Evolutionary conservation across 1,284 basidiomycete species (phyloP).

Genomic region (Meira nashicola): DNA sequence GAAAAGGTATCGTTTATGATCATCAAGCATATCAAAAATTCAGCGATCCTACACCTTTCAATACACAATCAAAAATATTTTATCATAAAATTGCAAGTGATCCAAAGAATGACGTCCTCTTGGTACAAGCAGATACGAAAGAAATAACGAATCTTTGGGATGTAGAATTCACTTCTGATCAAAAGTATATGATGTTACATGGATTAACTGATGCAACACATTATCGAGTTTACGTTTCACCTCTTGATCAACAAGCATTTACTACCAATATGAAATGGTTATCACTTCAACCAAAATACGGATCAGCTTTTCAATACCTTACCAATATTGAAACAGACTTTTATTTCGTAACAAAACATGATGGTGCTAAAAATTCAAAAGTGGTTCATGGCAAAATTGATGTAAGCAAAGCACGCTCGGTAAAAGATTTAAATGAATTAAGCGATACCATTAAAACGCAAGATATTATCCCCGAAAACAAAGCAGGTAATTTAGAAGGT

Average conservation of each 20-base stretch:
- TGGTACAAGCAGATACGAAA: conserved; percentile 21
- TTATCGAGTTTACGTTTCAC: conserved; percentile 32
- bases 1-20: too few relatives aligned
- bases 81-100: conserved; percentile 46
- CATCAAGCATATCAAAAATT: too few relatives aligned
- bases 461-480: too few relatives aligned
- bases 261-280: conserved; percentile 34
- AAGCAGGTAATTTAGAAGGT: too few relatives aligned
- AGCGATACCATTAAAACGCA: neutral
- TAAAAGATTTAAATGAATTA: neutral
- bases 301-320: too few relatives aligned
- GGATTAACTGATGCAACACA: conserved; percentile 30
- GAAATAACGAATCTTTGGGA: neutral
- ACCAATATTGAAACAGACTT: too few relatives aligned
- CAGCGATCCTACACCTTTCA: neutral
- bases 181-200: too few relatives aligned
- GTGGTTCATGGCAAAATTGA: neutral
- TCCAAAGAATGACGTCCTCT: conserved; percentile 39
- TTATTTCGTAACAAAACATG: too few relatives aligned
- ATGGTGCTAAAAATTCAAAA: neutral
- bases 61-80: neutral
- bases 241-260: conserved; percentile 24
- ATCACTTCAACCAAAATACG: conserved; percentile 14
- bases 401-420: neutral
- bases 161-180: neutral